Evolutionary conservation across 2,329 filamentous ascomycete species (phyloP).

Genomic region (Aspergillus phoenicis): DNA sequence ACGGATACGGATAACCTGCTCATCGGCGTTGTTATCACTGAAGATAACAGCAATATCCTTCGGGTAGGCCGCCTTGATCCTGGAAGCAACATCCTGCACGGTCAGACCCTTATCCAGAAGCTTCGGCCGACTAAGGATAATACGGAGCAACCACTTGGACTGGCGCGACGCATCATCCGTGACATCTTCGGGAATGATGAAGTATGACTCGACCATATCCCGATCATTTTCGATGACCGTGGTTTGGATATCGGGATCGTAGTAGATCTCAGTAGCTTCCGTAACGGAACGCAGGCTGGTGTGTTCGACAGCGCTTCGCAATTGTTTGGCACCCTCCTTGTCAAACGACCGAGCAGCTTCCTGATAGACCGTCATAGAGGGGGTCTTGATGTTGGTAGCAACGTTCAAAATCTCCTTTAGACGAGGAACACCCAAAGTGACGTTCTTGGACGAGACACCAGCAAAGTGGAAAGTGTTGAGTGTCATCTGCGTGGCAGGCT

Average conservation of each 20-base stretch:
- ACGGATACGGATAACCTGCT: conserved; percentile 90
- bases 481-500: conserved; percentile 99
- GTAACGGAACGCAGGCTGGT: conserved; percentile 92
- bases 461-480: conserved; percentile 99
- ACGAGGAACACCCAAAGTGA: conserved; percentile 97
- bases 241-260: conserved; percentile 83
- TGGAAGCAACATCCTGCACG: conserved; percentile 85
- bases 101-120: conserved; percentile 87
- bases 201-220: conserved; percentile 97
- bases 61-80: conserved; percentile 86
- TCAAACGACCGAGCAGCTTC: conserved; percentile 61
- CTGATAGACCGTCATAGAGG: conserved; percentile 92
- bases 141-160: conserved; percentile 92
- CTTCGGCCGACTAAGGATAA: conserved; percentile 90
- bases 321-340: conserved; percentile 78
- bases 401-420: conserved; percentile 99
- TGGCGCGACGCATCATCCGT: conserved; percentile 65
- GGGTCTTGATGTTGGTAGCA: conserved; percentile 97
- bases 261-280: conserved; percentile 92
- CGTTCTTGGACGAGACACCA: conserved; percentile 99
- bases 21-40: conserved; percentile 96
- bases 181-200: conserved; percentile 86
- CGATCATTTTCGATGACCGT: conserved; percentile 85
- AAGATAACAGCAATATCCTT: conserved; percentile 89
- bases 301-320: conserved; percentile 90